A percentile compares a stretch with the other conserved stretches of the same genome.
Conservation (phyloP, 495 filamentous ascomycete species). For the Haplographium delicatum region DNA sequence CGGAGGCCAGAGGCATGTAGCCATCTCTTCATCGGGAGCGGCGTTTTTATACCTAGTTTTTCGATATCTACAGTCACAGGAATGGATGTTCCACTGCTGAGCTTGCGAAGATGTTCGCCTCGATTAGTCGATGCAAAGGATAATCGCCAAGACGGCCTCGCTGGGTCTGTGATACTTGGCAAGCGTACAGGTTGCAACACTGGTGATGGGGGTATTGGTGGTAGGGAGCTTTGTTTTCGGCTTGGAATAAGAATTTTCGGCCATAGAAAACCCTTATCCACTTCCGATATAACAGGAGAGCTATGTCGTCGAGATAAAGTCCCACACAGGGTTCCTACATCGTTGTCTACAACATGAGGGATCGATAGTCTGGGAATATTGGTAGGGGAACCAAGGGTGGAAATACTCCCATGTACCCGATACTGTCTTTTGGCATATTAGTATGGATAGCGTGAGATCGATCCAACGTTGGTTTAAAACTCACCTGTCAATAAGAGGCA, state of each 20-base stretch:
- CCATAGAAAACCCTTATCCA: background rate
- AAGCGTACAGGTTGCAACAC: constrained; percentile 11
- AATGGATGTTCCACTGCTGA: constrained; percentile 10
- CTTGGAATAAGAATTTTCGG: constrained; percentile 2
- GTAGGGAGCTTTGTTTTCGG: constrained; percentile 12
- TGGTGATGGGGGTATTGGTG: constrained; percentile 17
- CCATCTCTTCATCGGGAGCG: constrained; percentile 9
- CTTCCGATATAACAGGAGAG: constrained; percentile 8
- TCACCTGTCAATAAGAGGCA: constrained; percentile 4
- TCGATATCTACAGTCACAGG: background rate
- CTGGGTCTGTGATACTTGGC: constrained; percentile 18
- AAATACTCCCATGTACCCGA: too few species aligned
- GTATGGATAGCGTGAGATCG: too few species aligned
- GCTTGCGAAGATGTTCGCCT: constrained; percentile 17
- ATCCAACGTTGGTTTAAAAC: too few species aligned
- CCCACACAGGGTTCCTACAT: too few species aligned
- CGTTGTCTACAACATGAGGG: too few species aligned
- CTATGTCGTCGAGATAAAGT: constrained; percentile 15
- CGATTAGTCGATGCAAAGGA: constrained; percentile 22
- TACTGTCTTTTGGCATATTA: too few species aligned
- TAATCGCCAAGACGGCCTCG: constrained; percentile 25
- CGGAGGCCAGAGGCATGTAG: constrained; percentile 18
- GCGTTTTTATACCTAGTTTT: background rate
- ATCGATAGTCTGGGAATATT: too few species aligned
- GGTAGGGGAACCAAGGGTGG: too few species aligned